A percentile compares a stretch with the other conserved stretches of the same genome.
phyloP scores from a whole-genome alignment of 1,284 basidiomycete species.

The Ustilago sp. region DNA sequence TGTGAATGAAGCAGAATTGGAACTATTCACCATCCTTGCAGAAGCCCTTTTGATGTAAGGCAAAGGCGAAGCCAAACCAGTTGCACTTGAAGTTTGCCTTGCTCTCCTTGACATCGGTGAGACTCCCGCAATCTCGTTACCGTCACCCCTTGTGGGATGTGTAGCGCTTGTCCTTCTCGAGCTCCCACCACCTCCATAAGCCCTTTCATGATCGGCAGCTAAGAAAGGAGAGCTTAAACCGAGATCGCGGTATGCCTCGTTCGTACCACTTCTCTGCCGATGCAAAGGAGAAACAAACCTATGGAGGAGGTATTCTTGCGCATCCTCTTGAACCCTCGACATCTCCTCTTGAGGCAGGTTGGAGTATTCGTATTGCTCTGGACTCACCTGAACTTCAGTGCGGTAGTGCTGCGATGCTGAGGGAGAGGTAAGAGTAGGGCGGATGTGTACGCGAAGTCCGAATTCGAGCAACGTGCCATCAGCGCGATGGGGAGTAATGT shows the following conservation, averaged over 20 bases:
- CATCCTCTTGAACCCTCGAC: conserved; percentile 30
- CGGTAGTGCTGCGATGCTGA: background rate
- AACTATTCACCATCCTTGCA: conserved; percentile 3
- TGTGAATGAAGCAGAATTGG: no score
- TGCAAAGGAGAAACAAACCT: conserved; percentile 3
- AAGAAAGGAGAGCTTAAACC: background rate
- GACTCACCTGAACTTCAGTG: background rate
- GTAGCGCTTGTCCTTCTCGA: background rate
- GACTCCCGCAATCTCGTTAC: background rate
- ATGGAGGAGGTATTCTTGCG: conserved; percentile 23
- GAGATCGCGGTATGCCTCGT: background rate
- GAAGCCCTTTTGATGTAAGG: conserved; percentile 37
- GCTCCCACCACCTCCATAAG: background rate
- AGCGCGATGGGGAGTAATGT: conserved; percentile 7
- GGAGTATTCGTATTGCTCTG: conserved; percentile 33
- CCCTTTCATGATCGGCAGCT: background rate
- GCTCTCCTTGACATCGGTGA: background rate
- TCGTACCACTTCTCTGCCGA: background rate
- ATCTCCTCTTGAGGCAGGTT: conserved; percentile 18
- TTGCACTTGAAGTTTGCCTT: background rate
- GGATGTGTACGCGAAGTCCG: conserved; percentile 26
- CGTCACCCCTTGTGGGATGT: background rate
- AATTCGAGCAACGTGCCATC: conserved; percentile 30
- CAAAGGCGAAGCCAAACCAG: conserved; percentile 17
- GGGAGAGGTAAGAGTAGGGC: conserved; percentile 8